Percentiles rank a stretch among this genome's conserved stretches.
These are phyloP conservation scores for Clarireedia homoeocarpa DNA, from an alignment of 2,329 filamentous ascomycete genomes.

Conservation along the genomic window DNA sequence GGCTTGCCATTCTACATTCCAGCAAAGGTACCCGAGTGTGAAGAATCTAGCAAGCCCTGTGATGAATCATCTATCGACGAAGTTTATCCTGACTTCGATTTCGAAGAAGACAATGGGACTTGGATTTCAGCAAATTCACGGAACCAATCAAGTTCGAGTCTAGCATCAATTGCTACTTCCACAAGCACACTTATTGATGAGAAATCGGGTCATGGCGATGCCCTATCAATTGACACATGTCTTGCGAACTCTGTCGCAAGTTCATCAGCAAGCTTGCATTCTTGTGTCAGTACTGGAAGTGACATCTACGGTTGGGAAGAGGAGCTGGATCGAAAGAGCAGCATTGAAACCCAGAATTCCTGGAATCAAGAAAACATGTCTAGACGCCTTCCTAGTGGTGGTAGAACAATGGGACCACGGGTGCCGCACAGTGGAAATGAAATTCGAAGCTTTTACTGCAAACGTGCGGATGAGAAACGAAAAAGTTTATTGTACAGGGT, in stretches of 20 bases:
- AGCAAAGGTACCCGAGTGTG: conserved; percentile 25
- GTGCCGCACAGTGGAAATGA: conserved; percentile 1
- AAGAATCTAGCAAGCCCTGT: conserved; percentile 14
- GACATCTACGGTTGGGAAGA: conserved; percentile 50
- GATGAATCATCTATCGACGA: conserved; percentile 17
- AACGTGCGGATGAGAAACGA: conserved; percentile 18
- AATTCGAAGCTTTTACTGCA: conserved; percentile 9
- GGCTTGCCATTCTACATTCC: conserved; percentile 24
- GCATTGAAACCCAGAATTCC: conserved; percentile 15
- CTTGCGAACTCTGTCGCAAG: conserved; percentile 28
- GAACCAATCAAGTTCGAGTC: conserved; percentile 21
- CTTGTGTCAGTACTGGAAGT: conserved; percentile 21
- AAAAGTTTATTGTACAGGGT: conserved; percentile 26
- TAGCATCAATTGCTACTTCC: conserved; percentile 21
- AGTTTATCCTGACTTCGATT: conserved; percentile 23
- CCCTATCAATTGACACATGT: conserved; percentile 20
- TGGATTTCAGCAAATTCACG: conserved; percentile 25
- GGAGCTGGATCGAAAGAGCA: conserved; percentile 33
- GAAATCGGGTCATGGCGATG: conserved; percentile 12
- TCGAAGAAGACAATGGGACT: conserved; percentile 21
- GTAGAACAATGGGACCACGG: conserved; percentile 16
- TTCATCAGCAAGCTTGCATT: conserved; percentile 27
- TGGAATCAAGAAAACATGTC: conserved; percentile 17
- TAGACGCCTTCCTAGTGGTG: conserved; percentile 17
- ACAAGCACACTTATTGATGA: conserved; percentile 20